phyloP scores from a whole-genome alignment of 2,329 filamentous ascomycete genomes.

The Xylaria sp. region DNA sequence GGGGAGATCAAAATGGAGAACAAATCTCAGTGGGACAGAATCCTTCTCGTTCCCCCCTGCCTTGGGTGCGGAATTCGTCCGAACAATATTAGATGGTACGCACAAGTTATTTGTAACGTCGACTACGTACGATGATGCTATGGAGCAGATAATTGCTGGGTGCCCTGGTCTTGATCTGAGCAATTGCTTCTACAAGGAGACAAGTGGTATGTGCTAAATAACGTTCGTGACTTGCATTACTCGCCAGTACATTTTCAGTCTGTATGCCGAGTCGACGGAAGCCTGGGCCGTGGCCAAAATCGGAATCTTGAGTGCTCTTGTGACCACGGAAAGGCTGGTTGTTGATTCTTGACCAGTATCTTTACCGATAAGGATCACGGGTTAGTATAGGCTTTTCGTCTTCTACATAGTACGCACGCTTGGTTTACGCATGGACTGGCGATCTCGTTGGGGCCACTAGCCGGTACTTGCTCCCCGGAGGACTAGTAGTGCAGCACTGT shows the following conservation, averaged over 20 bases:
- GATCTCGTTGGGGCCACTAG: slow-evolving; percentile 24
- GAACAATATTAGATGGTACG: slow-evolving; percentile 11
- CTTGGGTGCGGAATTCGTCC: slow-evolving; percentile 32
- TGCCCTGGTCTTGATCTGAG: slow-evolving; percentile 2
- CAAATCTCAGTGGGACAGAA: slow-evolving; percentile 23
- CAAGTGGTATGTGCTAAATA: neutral
- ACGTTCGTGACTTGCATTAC: slow-evolving; percentile 11
- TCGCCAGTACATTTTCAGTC: neutral
- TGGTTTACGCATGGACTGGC: neutral
- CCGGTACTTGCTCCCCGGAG: slow-evolving; percentile 32
- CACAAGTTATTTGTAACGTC: slow-evolving; percentile 5
- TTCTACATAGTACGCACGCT: neutral
- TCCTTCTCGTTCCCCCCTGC: slow-evolving; percentile 23
- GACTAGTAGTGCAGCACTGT: neutral
- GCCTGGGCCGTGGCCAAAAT: neutral
- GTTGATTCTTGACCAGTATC: neutral
- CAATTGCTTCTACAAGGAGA: slow-evolving; percentile 10
- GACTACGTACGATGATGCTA: slow-evolving; percentile 4
- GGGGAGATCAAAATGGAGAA: slow-evolving; percentile 29
- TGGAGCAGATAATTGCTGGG: neutral
- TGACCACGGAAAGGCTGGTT: slow-evolving; percentile 14
- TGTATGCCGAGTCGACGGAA: neutral
- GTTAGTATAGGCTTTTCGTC: neutral
- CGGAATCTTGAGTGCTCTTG: slow-evolving; percentile 12
- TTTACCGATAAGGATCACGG: slow-evolving; percentile 14